These are phyloP conservation scores for Flaveria sonorensis DNA, from an alignment of 129 eudicot genomes.

Conservation along the genomic window DNA sequence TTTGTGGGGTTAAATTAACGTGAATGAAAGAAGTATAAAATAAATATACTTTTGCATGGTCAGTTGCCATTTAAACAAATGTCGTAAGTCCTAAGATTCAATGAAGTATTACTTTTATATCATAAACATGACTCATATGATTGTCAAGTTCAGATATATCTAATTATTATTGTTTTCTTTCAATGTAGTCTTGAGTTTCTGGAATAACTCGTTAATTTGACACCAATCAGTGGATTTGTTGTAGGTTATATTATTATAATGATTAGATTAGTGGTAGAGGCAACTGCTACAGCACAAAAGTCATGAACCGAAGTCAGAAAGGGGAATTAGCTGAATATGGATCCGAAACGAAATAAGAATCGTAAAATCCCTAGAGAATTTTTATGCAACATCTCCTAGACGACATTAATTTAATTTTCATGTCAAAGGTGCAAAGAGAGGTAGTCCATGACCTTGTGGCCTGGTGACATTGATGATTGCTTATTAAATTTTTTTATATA, in stretches of 20 bases:
- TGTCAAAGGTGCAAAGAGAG: not conserved
- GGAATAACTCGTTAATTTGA: not conserved
- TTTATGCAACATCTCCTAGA: not conserved
- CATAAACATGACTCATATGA: too few relatives aligned
- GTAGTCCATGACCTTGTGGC: too few relatives aligned
- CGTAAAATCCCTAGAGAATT: not conserved
- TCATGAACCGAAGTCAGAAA: not conserved
- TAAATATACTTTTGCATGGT: too few relatives aligned
- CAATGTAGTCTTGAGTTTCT: not conserved
- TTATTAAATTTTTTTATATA: too few relatives aligned
- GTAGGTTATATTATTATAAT: not conserved
- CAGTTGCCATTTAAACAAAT: too few relatives aligned
- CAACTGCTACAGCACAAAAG: slow-evolving; percentile 34
- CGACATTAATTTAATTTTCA: slow-evolving; percentile 9
- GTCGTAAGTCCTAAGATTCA: too few relatives aligned
- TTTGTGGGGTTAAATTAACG: too few relatives aligned
- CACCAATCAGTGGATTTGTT: slow-evolving; percentile 6
- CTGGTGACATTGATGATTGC: too few relatives aligned
- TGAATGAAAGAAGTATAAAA: too few relatives aligned
- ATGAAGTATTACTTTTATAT: too few relatives aligned
- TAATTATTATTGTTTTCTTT: too few relatives aligned
- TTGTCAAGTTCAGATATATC: too few relatives aligned
- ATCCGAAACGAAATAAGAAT: not conserved
- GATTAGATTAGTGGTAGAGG: slow-evolving; percentile 15
- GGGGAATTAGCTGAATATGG: not conserved